A percentile compares a stretch with the other conserved stretches of the same genome.
These are phyloP conservation scores for Botrytis sinoallii DNA, from an alignment of 2,329 filamentous ascomycete species.

Conservation along the genomic window DNA sequence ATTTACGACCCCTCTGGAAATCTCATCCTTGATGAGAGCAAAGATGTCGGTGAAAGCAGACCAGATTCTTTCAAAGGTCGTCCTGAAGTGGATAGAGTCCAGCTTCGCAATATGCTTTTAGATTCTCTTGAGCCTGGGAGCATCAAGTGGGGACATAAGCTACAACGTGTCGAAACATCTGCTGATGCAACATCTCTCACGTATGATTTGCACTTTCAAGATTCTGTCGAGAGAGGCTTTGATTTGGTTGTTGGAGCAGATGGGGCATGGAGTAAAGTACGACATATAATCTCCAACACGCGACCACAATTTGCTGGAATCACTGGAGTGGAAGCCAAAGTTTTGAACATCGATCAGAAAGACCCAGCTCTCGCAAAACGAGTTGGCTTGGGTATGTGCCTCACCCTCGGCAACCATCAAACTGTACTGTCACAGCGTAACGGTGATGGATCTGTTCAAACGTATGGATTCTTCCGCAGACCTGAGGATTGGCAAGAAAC, in stretches of 20 bases:
- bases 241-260: conserved; percentile 42
- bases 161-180: conserved; percentile 30
- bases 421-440: conserved; percentile 13
- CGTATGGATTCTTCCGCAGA: conserved; percentile 14
- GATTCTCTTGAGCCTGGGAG: conserved; percentile 26
- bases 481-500: conserved; percentile 11
- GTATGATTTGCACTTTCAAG: conserved; percentile 8
- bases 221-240: conserved; percentile 29
- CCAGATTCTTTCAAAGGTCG: conserved; percentile 16
- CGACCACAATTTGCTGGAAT: conserved; percentile 22
- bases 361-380: conserved; percentile 21
- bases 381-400: conserved; percentile 10
- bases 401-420: conserved; percentile 11
- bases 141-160: conserved; percentile 31
- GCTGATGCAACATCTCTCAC: conserved; percentile 20
- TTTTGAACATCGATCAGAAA: conserved; percentile 19
- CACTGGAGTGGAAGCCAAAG: conserved; percentile 21
- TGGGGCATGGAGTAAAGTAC: conserved; percentile 42
- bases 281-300: conserved; percentile 30
- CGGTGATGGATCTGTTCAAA: conserved; percentile 14
- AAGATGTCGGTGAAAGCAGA: conserved; percentile 23
- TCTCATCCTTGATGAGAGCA: conserved; percentile 26
- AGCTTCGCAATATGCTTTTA: conserved; percentile 32
- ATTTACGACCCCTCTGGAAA: conserved; percentile 33
- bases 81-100: conserved; percentile 33